A percentile compares a stretch with the other conserved stretches of the same genome.
phyloP scores from a whole-genome alignment of 192 early-diverging fungal genomes.

The Backusella australiensis region DNA sequence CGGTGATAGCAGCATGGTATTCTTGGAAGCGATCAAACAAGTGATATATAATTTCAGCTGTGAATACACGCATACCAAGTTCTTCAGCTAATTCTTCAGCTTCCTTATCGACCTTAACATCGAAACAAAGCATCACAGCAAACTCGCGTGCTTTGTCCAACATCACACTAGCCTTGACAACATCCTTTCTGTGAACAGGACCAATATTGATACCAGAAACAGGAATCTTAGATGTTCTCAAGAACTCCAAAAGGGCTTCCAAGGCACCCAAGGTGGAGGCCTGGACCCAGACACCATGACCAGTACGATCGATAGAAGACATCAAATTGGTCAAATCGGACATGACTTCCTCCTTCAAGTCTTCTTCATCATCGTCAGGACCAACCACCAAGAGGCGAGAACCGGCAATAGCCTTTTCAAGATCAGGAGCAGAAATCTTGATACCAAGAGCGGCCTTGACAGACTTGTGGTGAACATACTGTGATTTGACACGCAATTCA shows the following conservation, averaged over 20 bases:
- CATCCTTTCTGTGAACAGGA: conserved; percentile 96
- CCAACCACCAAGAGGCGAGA: conserved; percentile 91
- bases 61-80: conserved; percentile 88
- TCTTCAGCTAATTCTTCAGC: conserved; percentile 91
- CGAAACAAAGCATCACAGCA: conserved; percentile 82
- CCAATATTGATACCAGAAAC: conserved; percentile 97
- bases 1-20: conserved; percentile 72
- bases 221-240: conserved; percentile 89
- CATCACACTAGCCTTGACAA: conserved; percentile 89
- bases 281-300: conserved; percentile 95
- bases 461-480: conserved; percentile 93
- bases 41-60: conserved; percentile 98
- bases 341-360: conserved; percentile 94
- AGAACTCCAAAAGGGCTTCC: conserved; percentile 94
- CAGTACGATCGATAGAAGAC: conserved; percentile 78
- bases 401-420: conserved; percentile 97
- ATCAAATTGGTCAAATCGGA: conserved; percentile 77
- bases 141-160: conserved; percentile 83
- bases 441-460: conserved; percentile 97
- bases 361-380: conserved; percentile 95
- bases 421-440: conserved; percentile 91
- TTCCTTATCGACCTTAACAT: conserved; percentile 89
- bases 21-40: conserved; percentile 92
- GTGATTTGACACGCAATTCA: conserved; percentile 95
- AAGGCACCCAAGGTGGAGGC: conserved; percentile 97